Evolutionary conservation across 495 filamentous ascomycete genomes (phyloP).

Genomic region (Penicillium pancosmium): DNA sequence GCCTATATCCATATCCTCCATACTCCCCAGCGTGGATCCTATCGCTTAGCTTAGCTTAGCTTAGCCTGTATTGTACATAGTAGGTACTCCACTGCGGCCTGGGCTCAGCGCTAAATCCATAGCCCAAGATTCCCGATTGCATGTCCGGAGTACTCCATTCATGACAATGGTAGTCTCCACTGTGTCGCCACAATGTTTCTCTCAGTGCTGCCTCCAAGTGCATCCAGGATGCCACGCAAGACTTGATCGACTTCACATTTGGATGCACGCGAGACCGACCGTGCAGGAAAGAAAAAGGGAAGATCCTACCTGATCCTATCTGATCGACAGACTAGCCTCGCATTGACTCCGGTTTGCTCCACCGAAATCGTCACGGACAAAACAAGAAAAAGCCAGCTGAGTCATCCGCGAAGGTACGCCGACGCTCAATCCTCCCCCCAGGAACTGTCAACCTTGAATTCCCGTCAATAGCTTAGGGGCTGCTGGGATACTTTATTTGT

Average conservation of each 20-base stretch:
- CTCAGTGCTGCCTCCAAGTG: neutral
- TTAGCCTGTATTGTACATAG: too few relatives aligned
- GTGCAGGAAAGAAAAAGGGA: neutral
- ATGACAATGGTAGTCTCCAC: neutral
- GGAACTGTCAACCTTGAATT: neutral
- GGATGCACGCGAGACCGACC: neutral
- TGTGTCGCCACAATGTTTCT: neutral
- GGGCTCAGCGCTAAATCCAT: neutral
- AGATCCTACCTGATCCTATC: neutral
- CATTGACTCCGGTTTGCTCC: conserved; percentile 12
- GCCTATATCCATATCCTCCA: too few relatives aligned
- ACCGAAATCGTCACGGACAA: conserved; percentile 18
- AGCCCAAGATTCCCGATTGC: too few relatives aligned
- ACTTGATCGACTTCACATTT: neutral
- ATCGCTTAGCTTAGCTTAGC: too few relatives aligned
- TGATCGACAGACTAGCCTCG: conserved; percentile 14
- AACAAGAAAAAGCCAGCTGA: conserved; percentile 22
- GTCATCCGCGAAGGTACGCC: conserved; percentile 8
- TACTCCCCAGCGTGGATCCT: too few relatives aligned
- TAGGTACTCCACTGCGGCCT: conserved; percentile 1
- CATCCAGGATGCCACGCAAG: neutral
- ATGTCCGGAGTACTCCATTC: too few relatives aligned
- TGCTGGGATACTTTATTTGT: neutral
- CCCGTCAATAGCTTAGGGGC: conserved; percentile 14
- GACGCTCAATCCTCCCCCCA: neutral